Evolutionary conservation across 352 stramenopile species (phyloP), one percentile per base, ranked within the genome.

Genomic region (Pythium sukuiense): DNA sequence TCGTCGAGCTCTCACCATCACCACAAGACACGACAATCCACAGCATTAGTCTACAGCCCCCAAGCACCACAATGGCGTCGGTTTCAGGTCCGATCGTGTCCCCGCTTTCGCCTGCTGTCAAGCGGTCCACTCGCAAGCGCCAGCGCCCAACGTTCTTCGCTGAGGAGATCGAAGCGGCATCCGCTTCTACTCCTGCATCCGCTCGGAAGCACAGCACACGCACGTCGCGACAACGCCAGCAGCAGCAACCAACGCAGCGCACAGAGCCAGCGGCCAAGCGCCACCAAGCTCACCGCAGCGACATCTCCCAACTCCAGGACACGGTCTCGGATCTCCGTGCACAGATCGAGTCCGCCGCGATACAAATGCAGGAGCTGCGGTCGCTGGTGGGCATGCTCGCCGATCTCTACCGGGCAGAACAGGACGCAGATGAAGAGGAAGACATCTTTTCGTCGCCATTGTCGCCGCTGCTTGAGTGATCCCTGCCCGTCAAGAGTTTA

Each of bases 121-220:
- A 68, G 55, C 66, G 66, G 16, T 73, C 66, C 30, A 69, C 49
- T 4, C 65, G 66, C 66, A 73, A 73, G 61, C 66, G 66, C 59
- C 61, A 68, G 39, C 59, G 60, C 3, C 66, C 66, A 6, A 55
- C 27, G 2, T 67, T 72, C 30, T 67, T 72, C 54, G 55, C 65
- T 16, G 59, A 67, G 16, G 59, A 72, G 33, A 64, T 72, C 14
- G 37, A 60, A 4, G 30, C 33, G 2, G 11, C 20, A 1, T 6
- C 37, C 0, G 37, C 8, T 16, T 52, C 45, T 11, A 13, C 57
- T 1, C 11, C 50, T 13, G 35, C 63, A 11, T 27, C 58, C 5
- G 59, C 32, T 18, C 43, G 52, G 27, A 65, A 61, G 32, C 63
- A 52, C 26, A 46, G 55, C 26, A 63, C 45, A 6, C 45, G 43